Evolutionary conservation across 768 basidiomycete genomes (phyloP).

Genomic region (Pleurotus giganteus): DNA sequence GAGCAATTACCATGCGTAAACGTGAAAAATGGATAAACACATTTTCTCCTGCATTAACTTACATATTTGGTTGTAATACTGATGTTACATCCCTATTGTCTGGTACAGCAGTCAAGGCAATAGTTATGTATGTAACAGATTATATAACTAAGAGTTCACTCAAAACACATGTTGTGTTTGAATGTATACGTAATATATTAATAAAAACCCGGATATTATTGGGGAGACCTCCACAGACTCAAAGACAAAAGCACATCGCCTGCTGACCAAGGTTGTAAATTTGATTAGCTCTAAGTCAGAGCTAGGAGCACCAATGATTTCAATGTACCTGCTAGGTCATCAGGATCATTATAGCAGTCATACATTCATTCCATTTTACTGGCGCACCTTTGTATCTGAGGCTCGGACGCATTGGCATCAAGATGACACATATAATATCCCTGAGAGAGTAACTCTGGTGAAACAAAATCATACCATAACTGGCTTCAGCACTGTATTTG

Average conservation of each 20-base stretch:
- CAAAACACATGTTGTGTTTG: conserved; percentile 30
- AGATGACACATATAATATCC: conserved; percentile 7
- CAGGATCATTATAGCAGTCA: conserved; percentile 32
- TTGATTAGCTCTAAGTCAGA: conserved; percentile 25
- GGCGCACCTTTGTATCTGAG: conserved; percentile 16
- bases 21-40: conserved; percentile 30
- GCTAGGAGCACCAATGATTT: conserved; percentile 26
- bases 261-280: conserved; percentile 28
- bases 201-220: conserved; percentile 10
- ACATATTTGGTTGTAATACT: conserved; percentile 28
- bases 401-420: conserved; percentile 12
- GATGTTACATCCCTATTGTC: conserved; percentile 29
- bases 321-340: conserved; percentile 21
- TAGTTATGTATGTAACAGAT: conserved; percentile 31
- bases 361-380: conserved; percentile 10
- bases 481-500: conserved; percentile 19
- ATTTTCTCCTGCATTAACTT: conserved; percentile 21
- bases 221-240: not conserved
- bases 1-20: conserved; percentile 22
- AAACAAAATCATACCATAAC: conserved; percentile 17
- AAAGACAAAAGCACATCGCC: conserved; percentile 17
- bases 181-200: no score
- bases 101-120: conserved; percentile 31
- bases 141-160: conserved; percentile 26
- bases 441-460: conserved; percentile 19